phyloP scores from a whole-genome alignment of 148 eudicot species.

The Cornus kousa region DNA sequence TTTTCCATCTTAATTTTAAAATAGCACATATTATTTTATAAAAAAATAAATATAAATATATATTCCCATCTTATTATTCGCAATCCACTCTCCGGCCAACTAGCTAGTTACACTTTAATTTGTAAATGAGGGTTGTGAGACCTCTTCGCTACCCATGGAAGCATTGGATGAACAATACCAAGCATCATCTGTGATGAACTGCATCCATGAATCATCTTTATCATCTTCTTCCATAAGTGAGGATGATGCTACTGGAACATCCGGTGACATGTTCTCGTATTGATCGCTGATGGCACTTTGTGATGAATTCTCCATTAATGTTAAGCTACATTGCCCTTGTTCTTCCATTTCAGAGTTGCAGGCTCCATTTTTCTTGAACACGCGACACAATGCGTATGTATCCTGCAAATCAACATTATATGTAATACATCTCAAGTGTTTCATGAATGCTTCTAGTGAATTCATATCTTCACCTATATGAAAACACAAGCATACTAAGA shows the following conservation, averaged over 20 bases:
- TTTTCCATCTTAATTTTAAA: no score
- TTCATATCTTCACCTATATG: no score
- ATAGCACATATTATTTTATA: not conserved
- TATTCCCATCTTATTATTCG: not conserved
- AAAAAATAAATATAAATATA: not conserved
- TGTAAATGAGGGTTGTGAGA: conserved; percentile 19
- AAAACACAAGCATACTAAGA: no score
- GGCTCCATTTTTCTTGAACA: conserved; percentile 70
- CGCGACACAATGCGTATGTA: conserved; percentile 68
- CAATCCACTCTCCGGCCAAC: not conserved
- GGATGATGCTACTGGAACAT: conserved; percentile 44
- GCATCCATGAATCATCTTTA: conserved; percentile 83
- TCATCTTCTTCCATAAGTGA: conserved; percentile 48
- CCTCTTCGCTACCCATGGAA: conserved; percentile 10
- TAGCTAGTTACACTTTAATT: not conserved
- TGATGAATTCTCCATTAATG: conserved; percentile 19
- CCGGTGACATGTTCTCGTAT: conserved; percentile 41
- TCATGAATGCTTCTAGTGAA: no score
- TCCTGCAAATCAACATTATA: conserved; percentile 34
- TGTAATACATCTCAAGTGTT: no score
- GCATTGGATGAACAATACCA: conserved; percentile 42
- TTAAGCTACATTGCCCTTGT: conserved; percentile 34
- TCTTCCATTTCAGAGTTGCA: conserved; percentile 40
- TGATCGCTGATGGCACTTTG: conserved; percentile 23
- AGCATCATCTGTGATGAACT: conserved; percentile 68